phyloP scores from a whole-genome alignment of 805 yeast genomes.

The Brettanomyces custersianus region DNA sequence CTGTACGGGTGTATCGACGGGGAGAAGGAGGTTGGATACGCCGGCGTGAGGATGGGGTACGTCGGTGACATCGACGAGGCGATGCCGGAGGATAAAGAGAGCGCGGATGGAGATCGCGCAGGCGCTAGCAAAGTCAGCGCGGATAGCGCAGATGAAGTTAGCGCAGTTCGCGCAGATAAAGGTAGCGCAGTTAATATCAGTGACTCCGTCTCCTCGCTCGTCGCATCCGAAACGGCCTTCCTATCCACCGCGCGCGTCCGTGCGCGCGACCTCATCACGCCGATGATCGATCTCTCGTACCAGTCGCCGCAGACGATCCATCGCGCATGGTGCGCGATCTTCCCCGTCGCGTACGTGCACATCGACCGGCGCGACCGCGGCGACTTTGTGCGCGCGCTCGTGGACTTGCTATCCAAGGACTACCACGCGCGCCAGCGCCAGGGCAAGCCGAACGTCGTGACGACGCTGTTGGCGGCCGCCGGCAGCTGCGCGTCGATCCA shows the following conservation, averaged over 20 bases:
- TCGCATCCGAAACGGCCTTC: constrained; percentile 18
- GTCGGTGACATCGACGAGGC: no score
- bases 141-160: constrained; percentile 38
- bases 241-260: constrained; percentile 20
- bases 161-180: constrained; percentile 25
- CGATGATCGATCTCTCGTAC: constrained; percentile 74
- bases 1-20: constrained; percentile 69
- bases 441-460: constrained; percentile 77
- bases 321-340: constrained; percentile 72
- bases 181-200: constrained; percentile 9
- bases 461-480: constrained; percentile 70
- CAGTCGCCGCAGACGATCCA: constrained; percentile 74
- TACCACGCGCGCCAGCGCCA: constrained; percentile 89
- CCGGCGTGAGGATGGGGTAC: no score
- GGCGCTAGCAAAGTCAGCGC: no score
- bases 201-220: constrained; percentile 10
- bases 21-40: constrained; percentile 27
- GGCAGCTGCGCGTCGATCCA: constrained; percentile 63
- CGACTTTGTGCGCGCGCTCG: constrained; percentile 76
- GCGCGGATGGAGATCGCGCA: no score
- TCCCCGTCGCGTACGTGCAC: constrained; percentile 71
- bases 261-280: constrained; percentile 55
- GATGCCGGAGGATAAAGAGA: no score
- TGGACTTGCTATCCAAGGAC: constrained; percentile 75
- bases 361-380: constrained; percentile 73